Base-by-base conservation (phyloP, 768 basidiomycete species). In the Collybiopsis confluens region DNA sequence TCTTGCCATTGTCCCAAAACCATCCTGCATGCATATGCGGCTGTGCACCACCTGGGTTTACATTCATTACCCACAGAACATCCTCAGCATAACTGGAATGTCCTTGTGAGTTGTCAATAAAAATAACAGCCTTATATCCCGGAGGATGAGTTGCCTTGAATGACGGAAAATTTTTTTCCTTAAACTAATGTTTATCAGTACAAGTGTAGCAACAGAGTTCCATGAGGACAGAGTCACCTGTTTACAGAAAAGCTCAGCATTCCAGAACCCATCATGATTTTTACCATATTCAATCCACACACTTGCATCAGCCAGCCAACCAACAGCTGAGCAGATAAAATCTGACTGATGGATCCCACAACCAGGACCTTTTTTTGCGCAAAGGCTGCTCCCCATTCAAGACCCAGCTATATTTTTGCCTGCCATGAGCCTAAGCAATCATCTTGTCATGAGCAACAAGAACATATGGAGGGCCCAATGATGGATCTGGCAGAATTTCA, bases 371-470 rank as follows among this genome's bases (percentile, higher is more conserved):
- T 72, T 72, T 13, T 57, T 70, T 70, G 49, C 52, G 53, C 30
- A 72, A 45, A 3, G 59, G 50, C 0, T 65, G 55, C 47, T 68
- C 57, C 15, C 52, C 58, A 44, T 61, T 33, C 18, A 50, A 47
- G 1, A 56, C 36, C 54, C 54, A 58, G 1, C 37, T 45, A 42
- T 63, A 65, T 44, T 55, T 61, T n/a, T 44, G 27, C 10, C 57
- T 61, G 61, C 75, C 66, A 59, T 78, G 65, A 40, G 71, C 64
- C 49, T 78, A 73, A 1, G 65, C 65, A 2, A 70, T 74, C 68
- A 73, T 75, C 55, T 76, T 69, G 57, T 72, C 75, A 52, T 69
- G 75, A 37, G 61, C 63, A 45, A 15, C 27, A 7, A 53, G 41
- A 26, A 53, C 51, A 16, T n/a, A n/a, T n/a, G n/a, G n/a, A 52